phyloP scores from a whole-genome alignment of 2,329 filamentous ascomycete genomes.

The Calonectria pteridis region DNA sequence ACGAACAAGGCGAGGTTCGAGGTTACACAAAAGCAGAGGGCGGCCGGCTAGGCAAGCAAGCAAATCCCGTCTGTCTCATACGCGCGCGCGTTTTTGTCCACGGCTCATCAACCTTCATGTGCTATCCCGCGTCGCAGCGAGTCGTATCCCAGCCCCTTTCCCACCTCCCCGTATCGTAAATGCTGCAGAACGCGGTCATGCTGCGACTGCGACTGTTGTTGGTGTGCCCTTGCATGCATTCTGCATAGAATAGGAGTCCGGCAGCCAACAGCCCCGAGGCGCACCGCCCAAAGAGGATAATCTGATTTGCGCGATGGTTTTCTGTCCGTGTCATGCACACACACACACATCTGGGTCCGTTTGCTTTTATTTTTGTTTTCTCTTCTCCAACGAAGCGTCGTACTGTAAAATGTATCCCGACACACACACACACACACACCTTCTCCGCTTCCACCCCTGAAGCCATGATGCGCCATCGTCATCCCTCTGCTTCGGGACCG shows the following conservation, averaged over 20 bases:
- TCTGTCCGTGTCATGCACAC: not conserved
- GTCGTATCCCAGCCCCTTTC: not conserved
- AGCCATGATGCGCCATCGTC: conserved; percentile 5
- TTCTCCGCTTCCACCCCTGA: not conserved
- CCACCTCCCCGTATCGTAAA: not conserved
- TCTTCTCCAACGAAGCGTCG: not conserved
- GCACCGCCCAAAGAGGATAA: not conserved
- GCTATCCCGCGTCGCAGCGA: not conserved
- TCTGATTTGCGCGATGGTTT: not conserved
- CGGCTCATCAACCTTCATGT: not conserved
- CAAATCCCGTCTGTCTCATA: too few species aligned
- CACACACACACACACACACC: not conserved
- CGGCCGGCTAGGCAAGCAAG: too few species aligned
- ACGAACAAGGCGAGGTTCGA: not conserved
- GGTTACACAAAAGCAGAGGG: too few species aligned
- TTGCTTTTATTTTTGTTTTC: not conserved
- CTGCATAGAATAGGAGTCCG: not conserved
- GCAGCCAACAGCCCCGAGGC: not conserved
- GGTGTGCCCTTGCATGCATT: conserved; percentile 2
- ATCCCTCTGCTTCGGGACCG: not conserved
- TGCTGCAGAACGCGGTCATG: not conserved
- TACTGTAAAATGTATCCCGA: not conserved
- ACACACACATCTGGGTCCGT: too few species aligned
- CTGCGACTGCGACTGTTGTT: not conserved
- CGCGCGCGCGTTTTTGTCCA: not conserved